Evolutionary conservation across 495 filamentous ascomycete species (phyloP).

Genomic region (Penicillium odoratum): DNA sequence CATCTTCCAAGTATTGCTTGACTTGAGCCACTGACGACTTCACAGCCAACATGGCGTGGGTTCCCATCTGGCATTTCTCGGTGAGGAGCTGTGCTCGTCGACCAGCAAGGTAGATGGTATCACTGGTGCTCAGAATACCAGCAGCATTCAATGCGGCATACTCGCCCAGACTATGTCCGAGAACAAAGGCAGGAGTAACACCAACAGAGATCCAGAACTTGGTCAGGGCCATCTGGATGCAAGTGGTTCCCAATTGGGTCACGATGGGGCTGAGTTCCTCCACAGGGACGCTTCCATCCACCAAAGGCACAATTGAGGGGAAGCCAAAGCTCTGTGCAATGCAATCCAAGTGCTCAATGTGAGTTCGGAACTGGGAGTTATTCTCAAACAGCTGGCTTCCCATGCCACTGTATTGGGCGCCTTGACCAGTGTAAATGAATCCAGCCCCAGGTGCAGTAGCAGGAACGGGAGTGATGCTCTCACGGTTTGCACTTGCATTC

Average conservation of each 20-base stretch:
- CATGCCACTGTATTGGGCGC: slow-evolving; percentile 59
- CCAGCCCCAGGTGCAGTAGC: slow-evolving; percentile 50
- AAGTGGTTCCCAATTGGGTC: slow-evolving; percentile 74
- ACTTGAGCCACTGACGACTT: slow-evolving; percentile 38
- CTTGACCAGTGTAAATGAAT: slow-evolving; percentile 61
- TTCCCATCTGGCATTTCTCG: slow-evolving; percentile 67
- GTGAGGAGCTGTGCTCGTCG: slow-evolving; percentile 74
- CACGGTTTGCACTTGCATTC: slow-evolving; percentile 27
- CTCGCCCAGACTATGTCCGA: slow-evolving; percentile 87
- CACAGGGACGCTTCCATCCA: slow-evolving; percentile 49
- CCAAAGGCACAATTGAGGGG: slow-evolving; percentile 64
- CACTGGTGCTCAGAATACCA: slow-evolving; percentile 74
- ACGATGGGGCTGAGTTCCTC: slow-evolving; percentile 68
- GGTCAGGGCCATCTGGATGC: slow-evolving; percentile 83
- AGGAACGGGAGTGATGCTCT: slow-evolving; percentile 29
- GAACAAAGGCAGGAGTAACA: slow-evolving; percentile 69
- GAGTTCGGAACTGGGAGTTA: slow-evolving; percentile 64
- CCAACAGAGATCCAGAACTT: slow-evolving; percentile 80
- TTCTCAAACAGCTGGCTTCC: slow-evolving; percentile 69
- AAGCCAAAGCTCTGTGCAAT: slow-evolving; percentile 67
- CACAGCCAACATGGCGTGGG: slow-evolving; percentile 61
- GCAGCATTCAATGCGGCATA: slow-evolving; percentile 83
- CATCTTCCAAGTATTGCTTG: slow-evolving; percentile 27
- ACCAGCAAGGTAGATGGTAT: slow-evolving; percentile 80
- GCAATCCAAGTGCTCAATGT: slow-evolving; percentile 69